phyloP scores from a whole-genome alignment of 202 grass and related monocot genomes.

The Carex sylvatica region DNA sequence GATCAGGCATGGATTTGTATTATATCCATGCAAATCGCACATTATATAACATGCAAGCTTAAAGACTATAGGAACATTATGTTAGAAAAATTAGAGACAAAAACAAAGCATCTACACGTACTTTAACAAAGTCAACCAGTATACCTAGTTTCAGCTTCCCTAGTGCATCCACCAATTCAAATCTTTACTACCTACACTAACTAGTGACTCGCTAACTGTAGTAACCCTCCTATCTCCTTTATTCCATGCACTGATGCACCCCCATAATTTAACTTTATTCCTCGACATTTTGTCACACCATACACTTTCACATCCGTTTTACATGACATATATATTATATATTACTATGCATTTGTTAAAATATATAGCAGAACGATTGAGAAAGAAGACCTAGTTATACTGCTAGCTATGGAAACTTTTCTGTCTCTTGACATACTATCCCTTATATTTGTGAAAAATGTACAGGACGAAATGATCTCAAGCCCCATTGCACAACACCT shows the following conservation, averaged over 20 bases:
- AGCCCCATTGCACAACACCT: constrained; percentile 79
- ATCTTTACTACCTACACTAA: constrained; percentile 17
- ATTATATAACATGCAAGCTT: background rate
- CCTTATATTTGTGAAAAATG: constrained; percentile 25
- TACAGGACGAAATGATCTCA: constrained; percentile 71
- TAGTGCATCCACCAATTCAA: background rate
- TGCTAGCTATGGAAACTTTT: constrained; percentile 15
- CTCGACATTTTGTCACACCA: constrained; percentile 25
- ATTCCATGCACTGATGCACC: constrained; percentile 22
- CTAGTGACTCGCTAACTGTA: constrained; percentile 1
- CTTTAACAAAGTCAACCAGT: constrained; percentile 30
- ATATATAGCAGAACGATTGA: background rate
- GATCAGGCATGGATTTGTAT: background rate
- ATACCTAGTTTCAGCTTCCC: constrained; percentile 6
- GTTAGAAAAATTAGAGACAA: constrained; percentile 27
- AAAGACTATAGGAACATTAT: constrained; percentile 12
- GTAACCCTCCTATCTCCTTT: constrained; percentile 22
- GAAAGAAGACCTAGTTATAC: background rate
- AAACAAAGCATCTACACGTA: constrained; percentile 15
- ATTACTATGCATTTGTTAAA: background rate
- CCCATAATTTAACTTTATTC: constrained; percentile 29
- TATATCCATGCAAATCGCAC: background rate
- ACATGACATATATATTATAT: background rate
- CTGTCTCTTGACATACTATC: background rate
- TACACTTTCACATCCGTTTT: background rate